Evolutionary conservation across 768 basidiomycete species (phyloP), one percentile per base, ranked within the genome.

Genomic region (Phanerochaete sordida): DNA sequence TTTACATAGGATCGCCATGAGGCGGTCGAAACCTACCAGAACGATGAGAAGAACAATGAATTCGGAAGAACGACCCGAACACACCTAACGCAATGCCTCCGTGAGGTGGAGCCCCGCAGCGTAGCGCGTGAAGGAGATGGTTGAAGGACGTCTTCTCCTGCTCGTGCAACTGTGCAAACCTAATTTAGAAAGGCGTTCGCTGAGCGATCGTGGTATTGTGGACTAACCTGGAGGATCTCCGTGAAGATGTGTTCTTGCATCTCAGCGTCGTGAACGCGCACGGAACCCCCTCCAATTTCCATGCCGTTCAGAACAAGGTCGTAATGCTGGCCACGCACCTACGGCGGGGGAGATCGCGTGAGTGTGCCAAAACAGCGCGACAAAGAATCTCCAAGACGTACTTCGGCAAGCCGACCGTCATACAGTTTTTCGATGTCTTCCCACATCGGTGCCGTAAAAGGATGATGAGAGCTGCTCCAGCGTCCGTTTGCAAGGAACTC

Each of bases 271-370:
- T 98, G 95, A 24, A 98, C 84, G 68, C 95, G 86, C 62, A 98
- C 95, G 43, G 91, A 93, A 27, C 95, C 95, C 27, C 95, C 95
- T 8, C 93, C 95, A 64, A 98, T 90, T 77, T 98, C 95, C 59
- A 88, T 84, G 6, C 95, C 95, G 72, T 98, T 94, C 63, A 98
- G 72, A 28, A 98, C 94, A 45, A 98, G 85, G 76, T 98, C 95
- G 69, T 97, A 98, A 73, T 98, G 95, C 70, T 98, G 95, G 19
- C 94, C 95, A 56, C 95, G 86, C 66, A 95, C 88, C 88, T 93
- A 70, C 26, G n/a, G 28, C 4, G 4, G 30, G 7, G 11, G 15
- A 19, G 21, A 53, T 31, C 13, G 28, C 9, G 30, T 53, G 13
- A 13, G 47, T 48, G 13, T 19, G 19, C 39, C 8, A 26, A 26